phyloP scores from a whole-genome alignment of 1,284 basidiomycete species.

The Malassezia arunalokei region DNA sequence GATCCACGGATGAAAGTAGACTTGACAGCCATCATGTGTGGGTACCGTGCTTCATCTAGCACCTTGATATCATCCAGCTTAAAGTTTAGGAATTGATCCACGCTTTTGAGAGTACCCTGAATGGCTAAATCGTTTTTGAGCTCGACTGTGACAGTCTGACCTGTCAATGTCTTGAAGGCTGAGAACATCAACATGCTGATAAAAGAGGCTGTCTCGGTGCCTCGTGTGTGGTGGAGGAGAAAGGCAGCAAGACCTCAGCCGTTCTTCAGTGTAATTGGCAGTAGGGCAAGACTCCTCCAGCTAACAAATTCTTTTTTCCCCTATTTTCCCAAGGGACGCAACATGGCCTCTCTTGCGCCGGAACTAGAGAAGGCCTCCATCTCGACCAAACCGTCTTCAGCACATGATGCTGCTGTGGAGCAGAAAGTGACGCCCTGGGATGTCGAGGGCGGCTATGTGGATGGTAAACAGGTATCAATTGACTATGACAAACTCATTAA shows the following conservation, averaged over 20 bases:
- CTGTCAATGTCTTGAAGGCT: slow-evolving; percentile 97
- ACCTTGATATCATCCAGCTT: slow-evolving; percentile 87
- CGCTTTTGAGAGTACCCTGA: slow-evolving; percentile 87
- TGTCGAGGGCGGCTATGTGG: slow-evolving; percentile 82
- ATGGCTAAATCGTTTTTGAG: slow-evolving; percentile 98
- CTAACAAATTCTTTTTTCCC: no score
- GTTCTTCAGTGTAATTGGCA: no score
- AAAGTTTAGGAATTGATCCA: slow-evolving; percentile 99
- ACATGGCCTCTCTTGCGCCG: slow-evolving; percentile 13
- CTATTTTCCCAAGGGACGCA: not conserved
- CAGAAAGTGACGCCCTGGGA: slow-evolving; percentile 88
- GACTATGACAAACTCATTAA: slow-evolving; percentile 92
- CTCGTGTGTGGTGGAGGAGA: no score
- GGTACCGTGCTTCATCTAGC: slow-evolving; percentile 79
- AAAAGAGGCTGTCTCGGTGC: not conserved
- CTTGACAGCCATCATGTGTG: slow-evolving; percentile 99
- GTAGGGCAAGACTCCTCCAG: no score
- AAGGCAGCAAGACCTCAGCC: no score
- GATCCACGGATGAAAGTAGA: slow-evolving; percentile 98
- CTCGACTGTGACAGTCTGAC: slow-evolving; percentile 81
- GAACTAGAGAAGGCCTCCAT: slow-evolving; percentile 20
- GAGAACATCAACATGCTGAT: slow-evolving; percentile 75
- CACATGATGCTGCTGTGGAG: not conserved
- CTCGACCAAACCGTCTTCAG: not conserved
- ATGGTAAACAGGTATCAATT: slow-evolving; percentile 61